These are phyloP conservation scores for Earliella scabrosa DNA, from an alignment of 1,284 basidiomycete species.

Conservation along the genomic window DNA sequence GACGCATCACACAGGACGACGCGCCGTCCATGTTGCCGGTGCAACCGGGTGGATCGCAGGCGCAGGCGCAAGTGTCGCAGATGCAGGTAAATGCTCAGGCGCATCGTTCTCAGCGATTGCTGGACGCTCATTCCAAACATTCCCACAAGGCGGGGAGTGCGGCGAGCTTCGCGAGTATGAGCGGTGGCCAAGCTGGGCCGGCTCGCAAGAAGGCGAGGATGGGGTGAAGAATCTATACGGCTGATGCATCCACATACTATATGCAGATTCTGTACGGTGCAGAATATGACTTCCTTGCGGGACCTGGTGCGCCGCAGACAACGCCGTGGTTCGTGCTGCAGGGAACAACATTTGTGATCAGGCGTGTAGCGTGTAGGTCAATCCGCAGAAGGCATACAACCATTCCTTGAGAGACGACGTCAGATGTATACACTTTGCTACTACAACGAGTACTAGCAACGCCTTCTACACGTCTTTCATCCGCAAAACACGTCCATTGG, in stretches of 20 bases:
- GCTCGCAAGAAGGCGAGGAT: slow-evolving; percentile 51
- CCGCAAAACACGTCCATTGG: slow-evolving; percentile 28
- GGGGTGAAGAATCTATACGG: slow-evolving; percentile 34
- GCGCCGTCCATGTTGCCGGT: slow-evolving; percentile 78
- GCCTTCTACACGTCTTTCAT: too few species aligned
- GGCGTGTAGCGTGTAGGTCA: not conserved
- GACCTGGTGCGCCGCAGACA: too few species aligned
- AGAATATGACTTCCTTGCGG: too few species aligned
- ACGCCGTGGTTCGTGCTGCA: too few species aligned
- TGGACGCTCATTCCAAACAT: slow-evolving; percentile 38
- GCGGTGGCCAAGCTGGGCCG: slow-evolving; percentile 42
- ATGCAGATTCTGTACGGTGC: too few species aligned
- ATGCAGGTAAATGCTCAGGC: slow-evolving; percentile 43
- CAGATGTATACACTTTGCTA: too few species aligned
- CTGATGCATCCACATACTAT: too few species aligned
- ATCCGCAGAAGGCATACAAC: too few species aligned
- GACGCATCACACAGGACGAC: slow-evolving; percentile 79
- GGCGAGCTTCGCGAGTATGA: slow-evolving; percentile 54
- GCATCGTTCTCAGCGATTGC: slow-evolving; percentile 37
- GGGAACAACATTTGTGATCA: too few species aligned
- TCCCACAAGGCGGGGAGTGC: slow-evolving; percentile 54
- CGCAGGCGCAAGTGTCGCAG: slow-evolving; percentile 41
- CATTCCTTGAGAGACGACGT: too few species aligned
- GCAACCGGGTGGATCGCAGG: slow-evolving; percentile 43
- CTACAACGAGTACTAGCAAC: too few species aligned